Evolutionary conservation across 306 rosid genomes (phyloP).

Genomic region (Sesbania bispinosa): DNA sequence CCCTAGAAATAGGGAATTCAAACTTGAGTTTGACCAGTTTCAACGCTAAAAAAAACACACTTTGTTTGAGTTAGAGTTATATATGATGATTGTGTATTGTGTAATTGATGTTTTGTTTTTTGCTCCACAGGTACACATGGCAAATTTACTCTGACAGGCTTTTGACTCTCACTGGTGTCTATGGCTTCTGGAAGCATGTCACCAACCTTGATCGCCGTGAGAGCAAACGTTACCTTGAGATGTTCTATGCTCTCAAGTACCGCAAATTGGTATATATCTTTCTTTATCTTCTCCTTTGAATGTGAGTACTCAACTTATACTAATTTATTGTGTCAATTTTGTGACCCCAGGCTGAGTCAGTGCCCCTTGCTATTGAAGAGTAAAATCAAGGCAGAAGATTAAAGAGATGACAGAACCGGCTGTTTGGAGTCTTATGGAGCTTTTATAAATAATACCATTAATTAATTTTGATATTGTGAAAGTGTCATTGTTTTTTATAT

Average conservation of each 20-base stretch:
- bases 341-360: conserved; percentile 61
- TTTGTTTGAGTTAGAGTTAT: neutral
- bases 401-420: conserved; percentile 26
- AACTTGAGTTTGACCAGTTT: too few relatives aligned
- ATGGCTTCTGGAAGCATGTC: conserved; percentile 96
- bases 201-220: conserved; percentile 92
- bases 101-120: neutral
- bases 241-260: conserved; percentile 96
- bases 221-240: conserved; percentile 91
- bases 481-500: neutral
- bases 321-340: neutral
- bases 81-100: too few relatives aligned
- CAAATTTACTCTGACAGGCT: conserved; percentile 87
- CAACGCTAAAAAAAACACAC: neutral
- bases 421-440: conserved; percentile 34
- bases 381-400: conserved; percentile 31
- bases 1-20: too few relatives aligned
- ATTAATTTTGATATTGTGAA: conserved; percentile 41
- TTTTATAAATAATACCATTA: conserved; percentile 29
- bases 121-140: conserved; percentile 81
- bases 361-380: conserved; percentile 69
- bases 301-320: neutral
- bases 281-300: neutral
- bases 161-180: conserved; percentile 86
- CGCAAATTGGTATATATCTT: conserved; percentile 57